These are phyloP conservation scores for Calonectria henricotiae DNA, from an alignment of 2,329 filamentous ascomycete genomes.

Conservation along the genomic window DNA sequence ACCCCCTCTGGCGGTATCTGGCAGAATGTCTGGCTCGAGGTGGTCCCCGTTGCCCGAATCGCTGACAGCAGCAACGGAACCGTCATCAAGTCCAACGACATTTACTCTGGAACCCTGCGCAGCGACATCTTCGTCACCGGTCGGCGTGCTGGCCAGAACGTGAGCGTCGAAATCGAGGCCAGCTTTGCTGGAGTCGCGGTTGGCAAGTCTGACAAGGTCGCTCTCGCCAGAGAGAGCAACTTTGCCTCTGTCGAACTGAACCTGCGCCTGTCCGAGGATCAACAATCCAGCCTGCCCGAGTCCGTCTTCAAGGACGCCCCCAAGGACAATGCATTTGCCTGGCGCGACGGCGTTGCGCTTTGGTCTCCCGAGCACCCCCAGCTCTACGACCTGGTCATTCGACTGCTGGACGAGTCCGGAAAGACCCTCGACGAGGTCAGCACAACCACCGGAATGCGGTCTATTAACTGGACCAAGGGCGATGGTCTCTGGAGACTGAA, in stretches of 20 bases:
- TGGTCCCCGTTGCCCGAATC: constrained; percentile 68
- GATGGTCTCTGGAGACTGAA: constrained; percentile 75
- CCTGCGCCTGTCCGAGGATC: constrained; percentile 65
- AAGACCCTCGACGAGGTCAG: constrained; percentile 70
- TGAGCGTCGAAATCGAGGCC: constrained; percentile 70
- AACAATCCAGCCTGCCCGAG: constrained; percentile 60
- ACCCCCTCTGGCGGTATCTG: constrained; percentile 73
- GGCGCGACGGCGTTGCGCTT: constrained; percentile 73
- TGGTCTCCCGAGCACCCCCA: constrained; percentile 74
- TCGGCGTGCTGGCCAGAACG: constrained; percentile 63
- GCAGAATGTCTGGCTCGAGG: constrained; percentile 73
- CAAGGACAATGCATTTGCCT: constrained; percentile 59
- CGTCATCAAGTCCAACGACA: constrained; percentile 70
- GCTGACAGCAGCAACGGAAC: constrained; percentile 74
- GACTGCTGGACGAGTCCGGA: constrained; percentile 63
- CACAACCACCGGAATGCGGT: constrained; percentile 75
- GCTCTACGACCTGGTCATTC: constrained; percentile 71
- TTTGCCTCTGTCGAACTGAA: constrained; percentile 65
- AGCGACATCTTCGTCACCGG: constrained; percentile 68
- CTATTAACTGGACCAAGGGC: constrained; percentile 71
- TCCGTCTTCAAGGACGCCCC: constrained; percentile 56
- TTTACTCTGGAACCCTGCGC: constrained; percentile 67
- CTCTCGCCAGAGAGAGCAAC: constrained; percentile 67
- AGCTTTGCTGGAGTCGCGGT: constrained; percentile 67
- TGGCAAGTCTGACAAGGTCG: constrained; percentile 60